A percentile compares a stretch with the other conserved stretches of the same genome.
phyloP scores from a whole-genome alignment of 2,329 filamentous ascomycete species.

The Epichloe coenophiala region DNA sequence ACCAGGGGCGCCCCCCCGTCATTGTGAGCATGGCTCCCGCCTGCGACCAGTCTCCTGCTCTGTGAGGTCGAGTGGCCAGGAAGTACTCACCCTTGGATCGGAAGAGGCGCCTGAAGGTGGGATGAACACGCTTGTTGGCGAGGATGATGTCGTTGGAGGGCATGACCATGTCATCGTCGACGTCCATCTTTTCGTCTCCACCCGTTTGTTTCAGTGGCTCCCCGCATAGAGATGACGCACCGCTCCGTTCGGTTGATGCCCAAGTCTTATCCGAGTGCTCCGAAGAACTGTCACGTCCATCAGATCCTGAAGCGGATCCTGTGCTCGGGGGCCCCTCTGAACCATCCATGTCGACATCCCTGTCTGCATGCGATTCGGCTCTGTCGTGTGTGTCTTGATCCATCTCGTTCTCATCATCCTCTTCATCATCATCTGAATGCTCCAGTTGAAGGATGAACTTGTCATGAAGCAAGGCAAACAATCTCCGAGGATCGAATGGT shows the following conservation, averaged over 20 bases:
- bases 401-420: slow-evolving; percentile 16
- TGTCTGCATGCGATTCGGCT: neutral
- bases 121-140: slow-evolving; percentile 39
- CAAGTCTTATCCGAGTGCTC: slow-evolving; percentile 12
- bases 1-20: slow-evolving; percentile 41
- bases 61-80: slow-evolving; percentile 42
- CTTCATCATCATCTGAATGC: slow-evolving; percentile 22
- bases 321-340: slow-evolving; percentile 4
- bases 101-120: slow-evolving; percentile 40
- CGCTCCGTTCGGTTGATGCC: slow-evolving; percentile 11
- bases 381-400: slow-evolving; percentile 11
- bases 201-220: neutral
- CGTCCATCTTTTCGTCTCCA: slow-evolving; percentile 7
- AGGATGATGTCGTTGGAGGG: slow-evolving; percentile 32
- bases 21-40: slow-evolving; percentile 52
- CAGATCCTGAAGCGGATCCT: neutral
- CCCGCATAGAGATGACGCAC: slow-evolving; percentile 9
- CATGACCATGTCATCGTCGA: slow-evolving; percentile 13
- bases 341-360: slow-evolving; percentile 12
- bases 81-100: slow-evolving; percentile 51
- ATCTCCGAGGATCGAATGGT: slow-evolving; percentile 35
- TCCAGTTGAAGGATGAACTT: slow-evolving; percentile 39
- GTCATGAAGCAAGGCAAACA: slow-evolving; percentile 31
- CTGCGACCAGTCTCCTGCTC: slow-evolving; percentile 47
- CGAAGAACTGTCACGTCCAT: slow-evolving; percentile 2